Evolutionary conservation across 768 basidiomycete genomes (phyloP), one percentile per base, ranked within the genome.

Genomic region (Tricholoma furcatifolium): DNA sequence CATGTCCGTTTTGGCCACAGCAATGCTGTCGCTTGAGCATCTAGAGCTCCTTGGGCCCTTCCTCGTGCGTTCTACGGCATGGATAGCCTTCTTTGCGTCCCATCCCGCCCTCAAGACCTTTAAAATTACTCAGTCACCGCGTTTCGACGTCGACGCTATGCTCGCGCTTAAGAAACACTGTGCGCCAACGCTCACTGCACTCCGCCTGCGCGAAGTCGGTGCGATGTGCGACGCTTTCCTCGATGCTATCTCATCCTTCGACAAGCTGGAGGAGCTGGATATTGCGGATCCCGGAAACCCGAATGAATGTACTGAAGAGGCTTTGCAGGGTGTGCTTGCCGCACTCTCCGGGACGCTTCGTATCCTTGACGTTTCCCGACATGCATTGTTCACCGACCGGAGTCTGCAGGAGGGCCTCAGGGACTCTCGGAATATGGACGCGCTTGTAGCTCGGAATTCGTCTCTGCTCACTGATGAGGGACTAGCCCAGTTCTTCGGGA

Each of bases 41-140:
- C 61, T 99, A 12, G 85, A 88, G 65, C 87, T 99, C 14, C 82
- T 91, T 11, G 96, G 90, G 0, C 93, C 93, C 2, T 94, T 92
- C 70, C 83, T 93, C 20, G 87, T 97, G 32, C 84, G 85, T 18
- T 70, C 79, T 7, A 71, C 78, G 0, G 82, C 80, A 0, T 98
- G 96, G 96, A 71, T 78, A 42, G 62, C 70, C 0, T 93, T 97
- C 71, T 83, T 98, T 69, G 65, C 78, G 47, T 64, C 79, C 2
- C 82, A 87, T 48, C 78, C 84, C 4, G 65, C 73, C 10, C 77
- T 99, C 10, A 74, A 82, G 59, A 80, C 79, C 6, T 90, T 98
- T 69, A 74, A 87, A 36, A 83, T 99, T 61, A 87, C 78, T 8
- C 92, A 95, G 62, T 90, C 88, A 52, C 92, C 93, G 7, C 82